Percentiles rank a stretch among this genome's conserved stretches.
phyloP scores from a whole-genome alignment of 768 basidiomycete genomes.

The Leccinum disarticulatum region DNA sequence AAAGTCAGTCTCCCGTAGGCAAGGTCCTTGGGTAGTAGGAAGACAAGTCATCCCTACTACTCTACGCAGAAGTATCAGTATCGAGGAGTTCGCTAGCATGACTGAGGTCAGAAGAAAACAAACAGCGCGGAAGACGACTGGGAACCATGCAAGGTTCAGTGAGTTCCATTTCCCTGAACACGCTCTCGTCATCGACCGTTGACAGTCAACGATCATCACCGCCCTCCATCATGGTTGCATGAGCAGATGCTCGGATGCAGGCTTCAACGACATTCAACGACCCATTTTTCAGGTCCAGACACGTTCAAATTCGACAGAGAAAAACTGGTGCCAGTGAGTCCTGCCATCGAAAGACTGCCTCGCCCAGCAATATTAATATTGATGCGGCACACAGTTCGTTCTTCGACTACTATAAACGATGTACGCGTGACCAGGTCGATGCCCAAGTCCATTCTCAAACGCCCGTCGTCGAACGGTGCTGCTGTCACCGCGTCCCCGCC shows the following conservation, averaged over 20 bases:
- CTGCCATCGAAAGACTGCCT: neutral
- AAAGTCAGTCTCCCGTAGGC: too few species aligned
- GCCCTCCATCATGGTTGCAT: neutral
- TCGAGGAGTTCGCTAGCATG: slow-evolving; percentile 4
- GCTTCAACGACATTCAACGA: neutral
- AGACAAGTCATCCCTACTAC: too few species aligned
- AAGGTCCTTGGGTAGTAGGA: too few species aligned
- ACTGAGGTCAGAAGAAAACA: slow-evolving; percentile 11
- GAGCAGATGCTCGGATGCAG: slow-evolving; percentile 3
- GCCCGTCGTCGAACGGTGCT: neutral
- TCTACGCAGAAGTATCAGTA: neutral
- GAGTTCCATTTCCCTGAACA: neutral
- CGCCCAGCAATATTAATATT: neutral
- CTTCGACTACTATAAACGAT: neutral
- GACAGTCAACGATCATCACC: neutral
- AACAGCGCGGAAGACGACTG: slow-evolving; percentile 23
- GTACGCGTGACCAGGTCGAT: neutral
- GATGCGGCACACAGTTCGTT: neutral
- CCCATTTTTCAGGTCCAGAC: neutral
- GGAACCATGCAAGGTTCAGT: slow-evolving; percentile 9
- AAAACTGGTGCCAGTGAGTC: neutral
- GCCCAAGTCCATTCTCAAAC: slow-evolving; percentile 3
- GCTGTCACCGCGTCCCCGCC: neutral
- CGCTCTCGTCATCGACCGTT: neutral
- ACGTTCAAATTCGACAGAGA: neutral